Percentiles rank a stretch among this genome's conserved stretches.
Conservation (phyloP, 257 asterid species). For the Catharanthus roseus region DNA sequence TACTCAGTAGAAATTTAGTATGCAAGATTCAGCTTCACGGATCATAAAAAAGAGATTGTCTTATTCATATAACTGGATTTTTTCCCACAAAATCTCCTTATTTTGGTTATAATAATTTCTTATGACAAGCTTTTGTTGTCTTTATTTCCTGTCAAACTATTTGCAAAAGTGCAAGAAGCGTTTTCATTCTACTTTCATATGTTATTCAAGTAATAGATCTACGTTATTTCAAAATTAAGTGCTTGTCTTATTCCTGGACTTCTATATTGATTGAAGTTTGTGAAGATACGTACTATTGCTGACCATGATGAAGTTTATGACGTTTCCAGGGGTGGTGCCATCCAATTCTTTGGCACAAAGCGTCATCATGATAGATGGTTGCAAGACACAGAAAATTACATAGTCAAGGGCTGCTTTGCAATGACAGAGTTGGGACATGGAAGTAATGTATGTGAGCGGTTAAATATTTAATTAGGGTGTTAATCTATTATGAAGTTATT, state of each 20-base stretch:
- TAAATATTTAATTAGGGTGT: conserved; percentile 8
- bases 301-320: neutral
- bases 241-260: neutral
- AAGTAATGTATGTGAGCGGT: conserved; percentile 70
- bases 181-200: neutral
- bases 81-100: neutral
- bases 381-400: conserved; percentile 60
- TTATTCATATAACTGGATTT: neutral
- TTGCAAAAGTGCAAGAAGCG: neutral
- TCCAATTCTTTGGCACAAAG: conserved; percentile 83
- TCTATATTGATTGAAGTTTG: neutral
- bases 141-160: neutral
- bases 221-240: neutral
- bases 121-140: neutral
- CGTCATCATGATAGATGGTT: conserved; percentile 94
- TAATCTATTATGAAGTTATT: conserved; percentile 4
- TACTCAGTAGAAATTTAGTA: neutral
- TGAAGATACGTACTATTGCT: neutral
- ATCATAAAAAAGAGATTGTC: neutral
- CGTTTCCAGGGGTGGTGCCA: conserved; percentile 79
- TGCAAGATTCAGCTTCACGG: neutral
- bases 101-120: neutral
- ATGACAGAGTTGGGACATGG: conserved; percentile 99
- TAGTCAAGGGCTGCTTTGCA: conserved; percentile 78
- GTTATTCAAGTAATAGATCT: neutral